Evolutionary conservation across 495 filamentous ascomycete species (phyloP).

Genomic region (Penicillium pancosmium): DNA sequence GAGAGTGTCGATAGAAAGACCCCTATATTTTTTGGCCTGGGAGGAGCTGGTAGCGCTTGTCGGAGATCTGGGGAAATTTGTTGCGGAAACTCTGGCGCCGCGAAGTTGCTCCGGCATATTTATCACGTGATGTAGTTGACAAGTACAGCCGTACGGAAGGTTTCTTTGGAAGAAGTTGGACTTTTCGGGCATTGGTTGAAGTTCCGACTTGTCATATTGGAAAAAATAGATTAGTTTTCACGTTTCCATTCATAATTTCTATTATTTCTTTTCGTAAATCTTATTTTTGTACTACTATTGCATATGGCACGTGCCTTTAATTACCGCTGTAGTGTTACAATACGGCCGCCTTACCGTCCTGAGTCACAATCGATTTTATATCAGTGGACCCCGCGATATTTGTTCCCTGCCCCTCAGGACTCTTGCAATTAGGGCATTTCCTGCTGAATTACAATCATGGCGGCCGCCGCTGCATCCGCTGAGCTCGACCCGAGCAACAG

Average conservation of each 20-base stretch:
- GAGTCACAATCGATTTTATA: slow-evolving; percentile 32
- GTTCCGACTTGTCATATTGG: too few species aligned
- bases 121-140: slow-evolving; percentile 23
- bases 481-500: slow-evolving; percentile 62
- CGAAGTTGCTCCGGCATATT: slow-evolving; percentile 34
- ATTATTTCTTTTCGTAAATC: neutral
- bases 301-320: slow-evolving; percentile 8
- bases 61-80: slow-evolving; percentile 32
- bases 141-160: neutral
- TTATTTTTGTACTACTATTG: neutral
- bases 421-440: slow-evolving; percentile 32
- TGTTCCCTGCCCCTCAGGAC: slow-evolving; percentile 25
- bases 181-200: neutral
- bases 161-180: neutral
- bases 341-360: slow-evolving; percentile 21
- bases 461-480: slow-evolving; percentile 56
- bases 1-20: neutral
- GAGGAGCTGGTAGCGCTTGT: slow-evolving; percentile 12
- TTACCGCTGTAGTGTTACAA: slow-evolving; percentile 9
- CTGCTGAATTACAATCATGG: slow-evolving; percentile 44
- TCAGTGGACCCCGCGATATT: slow-evolving; percentile 37
- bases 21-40: slow-evolving; percentile 5
- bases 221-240: neutral
- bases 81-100: slow-evolving; percentile 26
- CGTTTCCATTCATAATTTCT: neutral